Percentiles rank a stretch among this genome's conserved stretches.
Conservation (phyloP, 2,329 filamentous ascomycete species). For the Penicillium sp. region DNA sequence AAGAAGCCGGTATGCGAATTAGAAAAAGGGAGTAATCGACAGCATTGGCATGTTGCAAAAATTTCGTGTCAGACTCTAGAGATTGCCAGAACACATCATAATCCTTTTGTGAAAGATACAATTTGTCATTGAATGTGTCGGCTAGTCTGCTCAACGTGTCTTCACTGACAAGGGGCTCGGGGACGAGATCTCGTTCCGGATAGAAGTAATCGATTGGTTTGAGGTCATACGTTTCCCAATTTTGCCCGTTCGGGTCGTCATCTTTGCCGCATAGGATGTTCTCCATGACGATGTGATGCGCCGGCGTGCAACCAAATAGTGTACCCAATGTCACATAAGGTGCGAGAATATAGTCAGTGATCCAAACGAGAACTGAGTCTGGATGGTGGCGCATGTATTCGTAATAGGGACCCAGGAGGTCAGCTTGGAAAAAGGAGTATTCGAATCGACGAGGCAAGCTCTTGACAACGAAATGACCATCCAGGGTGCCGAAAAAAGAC, state of each 20-base stretch:
- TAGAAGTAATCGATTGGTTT: conserved; percentile 72
- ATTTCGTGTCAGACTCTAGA: conserved; percentile 57
- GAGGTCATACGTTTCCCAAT: conserved; percentile 68
- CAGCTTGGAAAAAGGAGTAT: conserved; percentile 62
- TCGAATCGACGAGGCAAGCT: conserved; percentile 65
- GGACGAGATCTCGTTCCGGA: conserved; percentile 65
- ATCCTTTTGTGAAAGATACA: conserved; percentile 52
- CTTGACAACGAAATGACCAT: conserved; percentile 65
- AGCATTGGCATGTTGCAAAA: conserved; percentile 58
- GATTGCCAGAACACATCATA: conserved; percentile 52
- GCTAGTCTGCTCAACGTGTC: conserved; percentile 60
- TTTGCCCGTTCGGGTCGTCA: conserved; percentile 37
- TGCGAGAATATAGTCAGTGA: conserved; percentile 62
- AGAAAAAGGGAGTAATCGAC: conserved; percentile 73
- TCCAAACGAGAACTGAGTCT: conserved; percentile 60
- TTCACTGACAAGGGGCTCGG: conserved; percentile 57
- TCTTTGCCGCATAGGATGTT: conserved; percentile 61
- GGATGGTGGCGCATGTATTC: conserved; percentile 57
- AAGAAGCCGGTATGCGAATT: conserved; percentile 50
- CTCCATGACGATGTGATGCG: conserved; percentile 73
- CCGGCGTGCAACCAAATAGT: conserved; percentile 55
- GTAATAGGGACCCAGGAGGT: conserved; percentile 60
- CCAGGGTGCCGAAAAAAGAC: conserved; percentile 64
- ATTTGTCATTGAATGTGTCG: conserved; percentile 62
- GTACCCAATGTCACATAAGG: conserved; percentile 54